Conservation (phyloP, 192 early-diverging fungal genomes). For the Rhizoclosmatium sp. region DNA sequence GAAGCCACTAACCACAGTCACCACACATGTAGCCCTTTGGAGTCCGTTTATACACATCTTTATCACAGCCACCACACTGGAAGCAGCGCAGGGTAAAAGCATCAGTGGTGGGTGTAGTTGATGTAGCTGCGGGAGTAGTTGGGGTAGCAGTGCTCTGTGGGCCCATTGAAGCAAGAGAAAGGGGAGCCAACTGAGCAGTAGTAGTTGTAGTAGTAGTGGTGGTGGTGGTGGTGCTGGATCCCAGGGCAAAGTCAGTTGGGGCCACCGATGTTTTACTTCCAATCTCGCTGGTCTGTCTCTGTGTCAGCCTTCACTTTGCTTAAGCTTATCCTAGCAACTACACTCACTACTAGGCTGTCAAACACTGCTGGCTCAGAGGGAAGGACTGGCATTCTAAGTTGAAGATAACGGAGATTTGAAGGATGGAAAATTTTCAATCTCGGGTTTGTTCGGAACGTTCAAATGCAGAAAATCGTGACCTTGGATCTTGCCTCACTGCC, state of each 20-base stretch:
- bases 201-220: background rate
- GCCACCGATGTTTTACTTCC: background rate
- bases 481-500: too few relatives aligned
- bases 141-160: background rate
- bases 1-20: conserved; percentile 4
- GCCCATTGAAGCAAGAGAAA: background rate
- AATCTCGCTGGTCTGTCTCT: too few relatives aligned
- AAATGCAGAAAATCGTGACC: too few relatives aligned
- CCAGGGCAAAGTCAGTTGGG: background rate
- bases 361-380: too few relatives aligned
- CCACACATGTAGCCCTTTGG: background rate
- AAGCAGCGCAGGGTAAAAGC: background rate
- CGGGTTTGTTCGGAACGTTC: too few relatives aligned
- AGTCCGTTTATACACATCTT: background rate
- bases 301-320: too few relatives aligned
- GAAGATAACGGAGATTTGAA: too few relatives aligned
- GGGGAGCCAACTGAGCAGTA: background rate
- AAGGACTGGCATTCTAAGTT: too few relatives aligned
- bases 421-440: too few relatives aligned
- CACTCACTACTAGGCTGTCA: too few relatives aligned
- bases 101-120: background rate
- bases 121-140: background rate
- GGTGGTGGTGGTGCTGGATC: background rate
- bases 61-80: background rate
- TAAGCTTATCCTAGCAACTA: too few relatives aligned